Conservation (phyloP, 331 rosid species). For the Quercus lobata region DNA sequence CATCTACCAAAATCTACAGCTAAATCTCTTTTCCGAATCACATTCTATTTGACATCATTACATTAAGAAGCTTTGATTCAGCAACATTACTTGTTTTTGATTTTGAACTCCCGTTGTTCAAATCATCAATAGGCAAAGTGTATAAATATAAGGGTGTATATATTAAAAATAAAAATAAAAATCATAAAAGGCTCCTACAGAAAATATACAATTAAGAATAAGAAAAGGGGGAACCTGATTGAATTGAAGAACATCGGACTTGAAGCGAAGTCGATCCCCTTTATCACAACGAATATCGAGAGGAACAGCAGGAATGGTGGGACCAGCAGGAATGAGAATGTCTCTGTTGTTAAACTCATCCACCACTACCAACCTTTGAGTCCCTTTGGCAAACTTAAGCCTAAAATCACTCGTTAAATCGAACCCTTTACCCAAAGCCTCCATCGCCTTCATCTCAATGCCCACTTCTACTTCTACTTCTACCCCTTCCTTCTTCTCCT, state of each 20-base stretch:
- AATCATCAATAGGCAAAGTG: no score
- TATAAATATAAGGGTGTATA: no score
- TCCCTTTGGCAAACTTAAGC: slow-evolving; percentile 73
- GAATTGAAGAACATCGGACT: slow-evolving; percentile 87
- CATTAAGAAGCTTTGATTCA: not conserved
- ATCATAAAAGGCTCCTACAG: no score
- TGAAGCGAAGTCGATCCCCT: slow-evolving; percentile 93
- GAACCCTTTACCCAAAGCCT: slow-evolving; percentile 81
- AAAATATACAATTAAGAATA: no score
- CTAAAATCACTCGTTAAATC: slow-evolving; percentile 85
- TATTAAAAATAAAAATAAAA: no score
- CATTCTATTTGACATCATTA: not conserved
- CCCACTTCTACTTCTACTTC: slow-evolving; percentile 32
- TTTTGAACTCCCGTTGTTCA: no score
- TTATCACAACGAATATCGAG: slow-evolving; percentile 79
- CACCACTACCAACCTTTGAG: slow-evolving; percentile 64
- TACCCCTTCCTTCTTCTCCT: slow-evolving; percentile 29
- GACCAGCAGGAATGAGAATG: slow-evolving; percentile 74
- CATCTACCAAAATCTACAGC: not conserved
- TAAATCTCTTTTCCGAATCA: not conserved
- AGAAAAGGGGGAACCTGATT: slow-evolving; percentile 47
- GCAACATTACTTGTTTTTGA: not conserved
- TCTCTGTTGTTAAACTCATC: slow-evolving; percentile 65
- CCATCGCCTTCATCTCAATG: slow-evolving; percentile 61
- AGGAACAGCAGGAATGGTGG: slow-evolving; percentile 59